Conservation (phyloP, 345 rosid genomes). For the Rhizophora mangle region DNA sequence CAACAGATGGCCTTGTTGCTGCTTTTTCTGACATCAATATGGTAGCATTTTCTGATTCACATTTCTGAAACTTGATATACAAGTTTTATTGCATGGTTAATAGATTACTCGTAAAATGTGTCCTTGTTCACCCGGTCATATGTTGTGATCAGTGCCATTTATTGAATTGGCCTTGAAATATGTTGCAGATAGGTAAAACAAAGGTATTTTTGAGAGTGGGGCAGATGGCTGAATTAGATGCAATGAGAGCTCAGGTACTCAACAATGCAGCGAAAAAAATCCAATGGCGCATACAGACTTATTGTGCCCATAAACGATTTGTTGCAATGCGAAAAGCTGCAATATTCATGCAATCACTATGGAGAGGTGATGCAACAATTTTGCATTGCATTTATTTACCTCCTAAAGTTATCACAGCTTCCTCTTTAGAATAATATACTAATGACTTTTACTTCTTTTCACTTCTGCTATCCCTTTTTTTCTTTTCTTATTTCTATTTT, state of each 20-base stretch:
- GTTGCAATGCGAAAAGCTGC: constrained; percentile 61
- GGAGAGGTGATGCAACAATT: constrained; percentile 53
- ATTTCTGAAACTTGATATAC: not conserved
- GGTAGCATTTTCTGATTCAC: not conserved
- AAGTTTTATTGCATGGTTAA: not conserved
- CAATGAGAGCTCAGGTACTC: constrained; percentile 77
- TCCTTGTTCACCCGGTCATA: not conserved
- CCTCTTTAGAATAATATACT: not conserved
- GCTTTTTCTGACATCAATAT: constrained; percentile 3
- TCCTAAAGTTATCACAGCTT: no score
- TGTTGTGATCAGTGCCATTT: not conserved
- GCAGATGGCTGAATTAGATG: constrained; percentile 99
- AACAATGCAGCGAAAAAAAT: constrained; percentile 75
- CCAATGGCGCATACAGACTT: constrained; percentile 72
- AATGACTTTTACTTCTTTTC: not conserved
- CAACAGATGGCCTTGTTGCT: not conserved
- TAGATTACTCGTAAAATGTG: not conserved
- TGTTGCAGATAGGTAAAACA: constrained; percentile 83
- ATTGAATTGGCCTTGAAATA: constrained; percentile 18
- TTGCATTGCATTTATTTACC: not conserved
- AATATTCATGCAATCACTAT: constrained; percentile 51
- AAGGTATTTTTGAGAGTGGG: constrained; percentile 96
- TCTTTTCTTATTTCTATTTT: not conserved
- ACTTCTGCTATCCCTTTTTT: not conserved
- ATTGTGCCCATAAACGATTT: constrained; percentile 64